phyloP scores from a whole-genome alignment of 2,329 filamentous ascomycete genomes.

The Cryphonectria japonica region DNA sequence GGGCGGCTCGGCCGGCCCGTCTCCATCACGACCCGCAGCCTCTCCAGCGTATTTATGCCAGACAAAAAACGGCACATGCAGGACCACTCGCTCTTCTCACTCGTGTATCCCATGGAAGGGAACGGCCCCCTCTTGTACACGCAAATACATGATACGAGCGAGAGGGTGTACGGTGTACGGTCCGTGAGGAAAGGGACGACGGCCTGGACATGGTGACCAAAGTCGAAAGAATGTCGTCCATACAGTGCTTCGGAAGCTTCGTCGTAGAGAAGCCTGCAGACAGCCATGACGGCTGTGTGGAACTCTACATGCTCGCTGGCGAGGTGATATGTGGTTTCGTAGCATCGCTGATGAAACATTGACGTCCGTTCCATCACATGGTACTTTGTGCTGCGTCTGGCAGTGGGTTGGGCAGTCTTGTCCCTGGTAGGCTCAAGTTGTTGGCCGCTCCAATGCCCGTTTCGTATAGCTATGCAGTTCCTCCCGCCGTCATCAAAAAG shows the following conservation, averaged over 20 bases:
- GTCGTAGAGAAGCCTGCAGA: slow-evolving; percentile 52
- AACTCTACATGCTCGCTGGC: slow-evolving; percentile 44
- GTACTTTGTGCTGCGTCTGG: slow-evolving; percentile 37
- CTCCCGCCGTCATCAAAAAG: slow-evolving; percentile 48
- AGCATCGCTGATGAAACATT: slow-evolving; percentile 44
- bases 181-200: slow-evolving; percentile 60
- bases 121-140: slow-evolving; percentile 60
- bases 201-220: slow-evolving; percentile 63
- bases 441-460: slow-evolving; percentile 36
- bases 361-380: slow-evolving; percentile 44
- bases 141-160: slow-evolving; percentile 52
- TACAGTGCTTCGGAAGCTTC: slow-evolving; percentile 63
- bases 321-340: slow-evolving; percentile 60
- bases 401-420: background rate
- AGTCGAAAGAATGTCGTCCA: slow-evolving; percentile 59
- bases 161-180: slow-evolving; percentile 52
- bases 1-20: slow-evolving; percentile 52
- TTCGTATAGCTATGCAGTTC: slow-evolving; percentile 46
- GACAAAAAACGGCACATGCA: slow-evolving; percentile 54
- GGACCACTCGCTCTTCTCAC: slow-evolving; percentile 59
- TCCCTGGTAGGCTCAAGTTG: background rate
- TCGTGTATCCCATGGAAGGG: slow-evolving; percentile 51
- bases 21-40: slow-evolving; percentile 56
- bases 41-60: slow-evolving; percentile 43
- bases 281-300: slow-evolving; percentile 51